phyloP scores from a whole-genome alignment of 2,329 filamentous ascomycete genomes.

The Fusarium brachygibbosum region DNA sequence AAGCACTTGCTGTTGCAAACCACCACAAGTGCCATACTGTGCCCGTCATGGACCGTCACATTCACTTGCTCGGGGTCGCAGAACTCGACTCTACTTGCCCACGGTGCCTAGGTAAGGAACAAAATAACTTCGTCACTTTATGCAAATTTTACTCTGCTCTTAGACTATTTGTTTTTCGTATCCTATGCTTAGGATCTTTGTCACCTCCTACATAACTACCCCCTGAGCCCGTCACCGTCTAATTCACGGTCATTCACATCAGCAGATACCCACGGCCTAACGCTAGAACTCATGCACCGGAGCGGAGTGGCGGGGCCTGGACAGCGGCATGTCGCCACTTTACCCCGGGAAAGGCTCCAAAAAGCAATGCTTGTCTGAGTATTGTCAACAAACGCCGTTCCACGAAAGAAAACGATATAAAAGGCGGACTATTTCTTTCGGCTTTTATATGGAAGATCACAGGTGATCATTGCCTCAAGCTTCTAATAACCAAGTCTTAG shows the following conservation, averaged over 20 bases:
- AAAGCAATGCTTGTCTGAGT: constrained; percentile 23
- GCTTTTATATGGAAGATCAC: background rate
- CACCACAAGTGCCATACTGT: background rate
- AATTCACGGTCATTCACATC: constrained; percentile 32
- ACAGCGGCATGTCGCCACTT: constrained; percentile 42
- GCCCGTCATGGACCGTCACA: constrained; percentile 24
- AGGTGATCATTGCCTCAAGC: constrained; percentile 37
- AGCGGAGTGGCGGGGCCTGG: constrained; percentile 37
- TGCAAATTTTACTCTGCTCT: too few species aligned
- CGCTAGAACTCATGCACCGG: constrained; percentile 25
- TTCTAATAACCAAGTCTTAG: constrained; percentile 12
- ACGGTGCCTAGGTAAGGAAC: too few species aligned
- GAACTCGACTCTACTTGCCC: too few species aligned
- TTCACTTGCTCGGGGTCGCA: constrained; percentile 1
- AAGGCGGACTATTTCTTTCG: background rate
- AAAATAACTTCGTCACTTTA: too few species aligned
- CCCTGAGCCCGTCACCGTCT: constrained; percentile 24
- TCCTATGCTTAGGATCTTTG: too few species aligned
- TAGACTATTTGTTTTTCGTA: too few species aligned
- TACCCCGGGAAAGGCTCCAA: constrained; percentile 39
- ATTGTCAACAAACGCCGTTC: constrained; percentile 5
- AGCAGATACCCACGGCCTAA: constrained; percentile 30
- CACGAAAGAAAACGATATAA: background rate
- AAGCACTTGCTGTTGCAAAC: background rate
- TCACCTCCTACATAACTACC: too few species aligned